Base-by-base conservation (phyloP, 2,329 filamentous ascomycete species). In the Chaetothyriales sp. region DNA sequence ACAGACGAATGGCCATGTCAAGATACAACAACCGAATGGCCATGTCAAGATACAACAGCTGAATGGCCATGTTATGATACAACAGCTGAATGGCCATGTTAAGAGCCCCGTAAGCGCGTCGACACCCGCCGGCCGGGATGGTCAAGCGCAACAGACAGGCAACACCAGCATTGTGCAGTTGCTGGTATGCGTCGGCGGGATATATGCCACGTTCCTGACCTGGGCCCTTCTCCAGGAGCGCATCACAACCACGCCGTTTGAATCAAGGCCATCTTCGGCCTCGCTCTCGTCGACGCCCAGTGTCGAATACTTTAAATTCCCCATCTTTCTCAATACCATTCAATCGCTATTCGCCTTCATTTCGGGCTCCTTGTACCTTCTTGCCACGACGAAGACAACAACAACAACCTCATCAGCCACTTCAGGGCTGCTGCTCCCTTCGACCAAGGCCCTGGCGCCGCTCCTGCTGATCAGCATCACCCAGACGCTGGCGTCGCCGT, bases 191-290 rank as follows among this genome's bases (percentile, higher is more conserved):
- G 87, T 95, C n/a, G 81, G 81, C 5, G 92, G 92, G 53, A 98
- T 98, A 61, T 98, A 98, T 67, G 87, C 84, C 36, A 94, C 89
- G 36, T 98, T 98, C 71, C 73, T 98, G 49, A 93, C 89, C 32
- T 98, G 92, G 92, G 92, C 86, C 20, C 82, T 94, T 58, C 83
- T 98, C 54, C 92, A 98, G 74, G 92, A 98, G 69, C 88, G 92
- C 62, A 86, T 98, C 63, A 96, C 92, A 25, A 98, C 92, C 12
- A 96, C 88, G 9, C 76, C 80, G 6, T 92, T 96, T 68, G 84
- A 84, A 52, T 70, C 81, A 10, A 63, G 66, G 3, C 67, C 74
- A 19, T 50, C 49, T 43, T 64, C 72, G 26, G 79, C 78, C 20
- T 67, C 57, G 49, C 58, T 55, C 44, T 63, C 68, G 22, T 64